These are phyloP conservation scores for Pichia sp. DNA, from an alignment of 1,139 yeast genomes.

Conservation along the genomic window DNA sequence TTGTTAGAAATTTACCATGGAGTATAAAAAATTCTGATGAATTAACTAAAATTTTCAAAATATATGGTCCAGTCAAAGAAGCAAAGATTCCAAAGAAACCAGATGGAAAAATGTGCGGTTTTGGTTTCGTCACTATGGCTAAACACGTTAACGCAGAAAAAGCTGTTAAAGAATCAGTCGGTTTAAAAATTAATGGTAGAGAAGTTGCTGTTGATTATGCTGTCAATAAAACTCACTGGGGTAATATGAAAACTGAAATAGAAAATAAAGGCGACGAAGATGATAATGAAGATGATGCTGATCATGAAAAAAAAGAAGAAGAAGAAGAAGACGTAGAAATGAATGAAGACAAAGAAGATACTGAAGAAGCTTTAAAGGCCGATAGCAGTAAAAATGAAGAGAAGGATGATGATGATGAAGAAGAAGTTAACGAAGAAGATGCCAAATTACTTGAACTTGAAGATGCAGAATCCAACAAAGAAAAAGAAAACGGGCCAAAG, in stretches of 20 bases:
- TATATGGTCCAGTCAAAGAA: slow-evolving; percentile 83
- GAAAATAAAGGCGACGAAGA: slow-evolving; percentile 36
- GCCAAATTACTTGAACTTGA: slow-evolving; percentile 24
- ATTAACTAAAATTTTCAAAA: slow-evolving; percentile 62
- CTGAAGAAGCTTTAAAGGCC: slow-evolving; percentile 24
- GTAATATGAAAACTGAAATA: slow-evolving; percentile 39
- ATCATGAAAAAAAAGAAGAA: slow-evolving; percentile 30
- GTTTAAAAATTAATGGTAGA: slow-evolving; percentile 80
- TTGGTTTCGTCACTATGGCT: slow-evolving; percentile 91
- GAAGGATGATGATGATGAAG: slow-evolving; percentile 28
- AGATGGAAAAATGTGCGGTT: slow-evolving; percentile 90
- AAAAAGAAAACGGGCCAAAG: slow-evolving; percentile 32
- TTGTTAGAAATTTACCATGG: slow-evolving; percentile 94
- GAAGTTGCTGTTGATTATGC: slow-evolving; percentile 95
- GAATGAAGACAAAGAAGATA: slow-evolving; percentile 22
- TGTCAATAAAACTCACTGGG: slow-evolving; percentile 81
- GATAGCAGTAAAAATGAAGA: slow-evolving; percentile 27
- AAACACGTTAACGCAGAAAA: slow-evolving; percentile 69
- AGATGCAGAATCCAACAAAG: slow-evolving; percentile 21
- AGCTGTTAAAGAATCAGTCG: slow-evolving; percentile 71
- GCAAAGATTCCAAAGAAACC: slow-evolving; percentile 84
- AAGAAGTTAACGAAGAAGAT: slow-evolving; percentile 29
- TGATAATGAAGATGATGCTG: slow-evolving; percentile 33
- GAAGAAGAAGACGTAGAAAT: slow-evolving; percentile 24
- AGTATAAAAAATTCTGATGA: slow-evolving; percentile 74